Percentiles rank a stretch among this genome's conserved stretches.
These are phyloP conservation scores for Incumbomyces delicatus DNA, from an alignment of 2,329 filamentous ascomycete species.

Conservation along the genomic window DNA sequence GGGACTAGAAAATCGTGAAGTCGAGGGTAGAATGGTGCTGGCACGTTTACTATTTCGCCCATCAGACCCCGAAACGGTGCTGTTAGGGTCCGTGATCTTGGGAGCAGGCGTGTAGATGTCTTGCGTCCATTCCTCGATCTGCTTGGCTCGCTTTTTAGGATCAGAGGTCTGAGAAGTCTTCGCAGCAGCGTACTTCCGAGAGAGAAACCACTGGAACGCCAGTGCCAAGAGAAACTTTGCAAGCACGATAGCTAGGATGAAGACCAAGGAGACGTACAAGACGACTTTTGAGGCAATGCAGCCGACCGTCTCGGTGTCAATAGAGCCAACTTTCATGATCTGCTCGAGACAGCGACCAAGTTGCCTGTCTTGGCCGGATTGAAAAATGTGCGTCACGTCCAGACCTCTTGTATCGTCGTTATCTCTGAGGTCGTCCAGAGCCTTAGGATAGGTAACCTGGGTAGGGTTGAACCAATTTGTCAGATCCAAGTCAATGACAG, in stretches of 20 bases:
- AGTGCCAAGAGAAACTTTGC: constrained; percentile 83
- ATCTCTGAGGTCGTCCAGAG: constrained; percentile 71
- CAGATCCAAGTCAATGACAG: constrained; percentile 81
- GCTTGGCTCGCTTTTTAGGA: constrained; percentile 72
- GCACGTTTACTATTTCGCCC: constrained; percentile 70
- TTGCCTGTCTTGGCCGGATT: constrained; percentile 66
- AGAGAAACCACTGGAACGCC: constrained; percentile 93
- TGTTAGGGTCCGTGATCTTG: constrained; percentile 65
- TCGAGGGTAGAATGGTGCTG: constrained; percentile 80
- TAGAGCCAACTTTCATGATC: constrained; percentile 88
- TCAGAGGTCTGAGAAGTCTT: constrained; percentile 78
- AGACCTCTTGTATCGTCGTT: constrained; percentile 65
- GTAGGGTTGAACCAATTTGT: constrained; percentile 80
- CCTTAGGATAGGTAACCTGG: constrained; percentile 63
- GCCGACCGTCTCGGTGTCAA: constrained; percentile 91
- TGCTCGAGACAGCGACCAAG: constrained; percentile 81
- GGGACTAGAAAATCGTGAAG: constrained; percentile 86
- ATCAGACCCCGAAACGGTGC: constrained; percentile 50
- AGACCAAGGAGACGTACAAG: constrained; percentile 80
- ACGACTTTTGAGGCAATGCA: constrained; percentile 98
- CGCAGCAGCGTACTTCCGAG: constrained; percentile 69
- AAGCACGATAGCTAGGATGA: constrained; percentile 82
- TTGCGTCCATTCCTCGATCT: constrained; percentile 96
- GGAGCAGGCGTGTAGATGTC: constrained; percentile 91
- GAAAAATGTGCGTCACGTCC: constrained; percentile 82